Conservation (phyloP, 805 yeast species). For the Starmerella sirachaensis region DNA sequence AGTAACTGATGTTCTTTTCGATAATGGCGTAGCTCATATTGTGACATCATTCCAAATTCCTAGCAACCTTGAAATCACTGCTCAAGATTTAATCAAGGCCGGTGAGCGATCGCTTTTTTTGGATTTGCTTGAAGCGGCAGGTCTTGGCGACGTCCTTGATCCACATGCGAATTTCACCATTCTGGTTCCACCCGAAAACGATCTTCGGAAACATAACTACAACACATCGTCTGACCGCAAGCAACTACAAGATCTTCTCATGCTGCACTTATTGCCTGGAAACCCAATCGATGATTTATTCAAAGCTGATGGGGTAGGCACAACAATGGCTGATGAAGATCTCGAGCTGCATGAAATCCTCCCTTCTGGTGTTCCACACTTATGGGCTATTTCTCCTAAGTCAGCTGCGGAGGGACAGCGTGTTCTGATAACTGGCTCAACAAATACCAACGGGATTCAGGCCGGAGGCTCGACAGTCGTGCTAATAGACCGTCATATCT, state of each 20-base stretch:
- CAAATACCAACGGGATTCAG: constrained; percentile 18
- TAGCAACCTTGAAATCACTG: constrained; percentile 37
- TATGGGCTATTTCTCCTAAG: constrained; percentile 18
- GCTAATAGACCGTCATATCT: constrained; percentile 26
- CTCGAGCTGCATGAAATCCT: constrained; percentile 23
- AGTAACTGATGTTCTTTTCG: constrained; percentile 55
- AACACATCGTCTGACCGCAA: constrained; percentile 31
- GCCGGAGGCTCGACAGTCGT: constrained; percentile 24
- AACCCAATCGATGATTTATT: constrained; percentile 29
- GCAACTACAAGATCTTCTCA: constrained; percentile 34
- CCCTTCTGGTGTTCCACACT: constrained; percentile 6
- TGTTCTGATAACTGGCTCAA: constrained; percentile 20
- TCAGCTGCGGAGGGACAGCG: constrained; percentile 22
- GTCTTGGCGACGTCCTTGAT: constrained; percentile 30
- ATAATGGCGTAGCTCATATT: constrained; percentile 77
- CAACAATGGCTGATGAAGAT: constrained; percentile 23
- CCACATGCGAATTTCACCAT: constrained; percentile 41
- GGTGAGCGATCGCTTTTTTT: constrained; percentile 39
- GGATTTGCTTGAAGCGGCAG: constrained; percentile 32
- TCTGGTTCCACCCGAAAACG: constrained; percentile 56
- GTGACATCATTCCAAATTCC: constrained; percentile 50
- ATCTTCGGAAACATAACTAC: constrained; percentile 42
- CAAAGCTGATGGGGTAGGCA: constrained; percentile 18
- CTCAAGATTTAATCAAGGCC: constrained; percentile 44
- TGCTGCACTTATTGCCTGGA: constrained; percentile 58